These are phyloP conservation scores for Melampsora americana DNA, from an alignment of 1,284 basidiomycete genomes.

Conservation along the genomic window DNA sequence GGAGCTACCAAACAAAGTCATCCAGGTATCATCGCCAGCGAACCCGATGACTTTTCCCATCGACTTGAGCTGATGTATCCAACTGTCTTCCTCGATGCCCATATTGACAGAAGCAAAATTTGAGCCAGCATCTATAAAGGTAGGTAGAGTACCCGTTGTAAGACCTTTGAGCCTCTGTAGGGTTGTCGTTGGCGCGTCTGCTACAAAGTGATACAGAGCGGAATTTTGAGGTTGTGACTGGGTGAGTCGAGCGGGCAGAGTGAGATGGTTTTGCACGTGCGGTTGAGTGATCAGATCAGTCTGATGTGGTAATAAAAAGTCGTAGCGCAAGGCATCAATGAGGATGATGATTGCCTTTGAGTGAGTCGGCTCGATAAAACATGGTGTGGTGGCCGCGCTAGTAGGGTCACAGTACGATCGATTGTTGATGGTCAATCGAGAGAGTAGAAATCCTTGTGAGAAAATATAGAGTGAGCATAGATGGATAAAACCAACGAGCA, in stretches of 20 bases:
- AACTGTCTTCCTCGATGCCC: conserved; percentile 79
- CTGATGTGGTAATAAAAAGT: conserved; percentile 74
- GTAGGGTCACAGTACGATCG: conserved; percentile 56
- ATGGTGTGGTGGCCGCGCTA: conserved; percentile 58
- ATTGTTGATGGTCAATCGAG: conserved; percentile 68
- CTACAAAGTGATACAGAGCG: conserved; percentile 80
- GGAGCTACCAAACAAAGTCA: conserved; percentile 70
- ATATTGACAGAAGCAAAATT: conserved; percentile 74
- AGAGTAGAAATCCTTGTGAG: conserved; percentile 81
- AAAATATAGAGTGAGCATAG: conserved; percentile 64
- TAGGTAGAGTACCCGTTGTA: conserved; percentile 91
- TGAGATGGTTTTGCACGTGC: conserved; percentile 77
- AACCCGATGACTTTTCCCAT: conserved; percentile 65
- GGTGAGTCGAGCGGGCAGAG: conserved; percentile 71
- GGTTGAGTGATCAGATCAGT: conserved; percentile 62
- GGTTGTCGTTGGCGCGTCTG: conserved; percentile 93
- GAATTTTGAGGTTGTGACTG: conserved; percentile 65
- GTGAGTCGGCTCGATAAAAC: conserved; percentile 64
- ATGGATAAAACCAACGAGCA: conserved; percentile 61
- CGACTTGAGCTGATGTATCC: conserved; percentile 56
- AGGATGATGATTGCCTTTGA: conserved; percentile 76
- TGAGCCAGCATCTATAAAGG: conserved; percentile 86
- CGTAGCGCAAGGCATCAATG: conserved; percentile 89
- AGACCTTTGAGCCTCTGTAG: conserved; percentile 92
- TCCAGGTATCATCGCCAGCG: conserved; percentile 97